phyloP scores from a whole-genome alignment of 805 yeast genomes.

The Metschnikowia gelsemii region DNA sequence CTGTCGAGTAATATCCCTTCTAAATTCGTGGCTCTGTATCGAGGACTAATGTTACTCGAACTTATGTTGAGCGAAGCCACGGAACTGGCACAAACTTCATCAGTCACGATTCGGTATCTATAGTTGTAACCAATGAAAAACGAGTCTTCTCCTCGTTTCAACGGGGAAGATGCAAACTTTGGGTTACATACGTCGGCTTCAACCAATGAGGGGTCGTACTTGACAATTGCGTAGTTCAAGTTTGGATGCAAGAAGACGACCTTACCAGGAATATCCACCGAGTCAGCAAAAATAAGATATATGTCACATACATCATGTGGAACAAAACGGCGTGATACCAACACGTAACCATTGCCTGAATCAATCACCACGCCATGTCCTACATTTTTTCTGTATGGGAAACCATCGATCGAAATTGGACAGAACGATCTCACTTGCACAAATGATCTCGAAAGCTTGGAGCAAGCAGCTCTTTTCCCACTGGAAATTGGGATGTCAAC shows the following conservation, averaged over 20 bases:
- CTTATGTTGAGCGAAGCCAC: slow-evolving; percentile 74
- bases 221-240: slow-evolving; percentile 77
- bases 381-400: slow-evolving; percentile 56
- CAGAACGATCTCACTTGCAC: slow-evolving; percentile 65
- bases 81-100: slow-evolving; percentile 75
- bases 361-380: slow-evolving; percentile 82
- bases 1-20: slow-evolving; percentile 78
- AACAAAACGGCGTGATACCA: slow-evolving; percentile 73
- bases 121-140: slow-evolving; percentile 80
- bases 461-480: slow-evolving; percentile 42
- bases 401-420: slow-evolving; percentile 76
- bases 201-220: slow-evolving; percentile 76
- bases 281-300: slow-evolving; percentile 78
- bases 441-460: slow-evolving; percentile 61
- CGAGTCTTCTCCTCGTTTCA: slow-evolving; percentile 72
- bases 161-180: slow-evolving; percentile 50
- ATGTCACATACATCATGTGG: slow-evolving; percentile 84
- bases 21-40: slow-evolving; percentile 81
- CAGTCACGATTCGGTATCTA: slow-evolving; percentile 64
- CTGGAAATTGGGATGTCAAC: slow-evolving; percentile 65
- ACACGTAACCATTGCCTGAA: slow-evolving; percentile 72
- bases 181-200: slow-evolving; percentile 73
- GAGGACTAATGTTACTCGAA: slow-evolving; percentile 63
- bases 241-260: slow-evolving; percentile 86
- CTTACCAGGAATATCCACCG: slow-evolving; percentile 73